Conservation (phyloP, 1,284 basidiomycete genomes). For the Veloboletus limbatus region DNA sequence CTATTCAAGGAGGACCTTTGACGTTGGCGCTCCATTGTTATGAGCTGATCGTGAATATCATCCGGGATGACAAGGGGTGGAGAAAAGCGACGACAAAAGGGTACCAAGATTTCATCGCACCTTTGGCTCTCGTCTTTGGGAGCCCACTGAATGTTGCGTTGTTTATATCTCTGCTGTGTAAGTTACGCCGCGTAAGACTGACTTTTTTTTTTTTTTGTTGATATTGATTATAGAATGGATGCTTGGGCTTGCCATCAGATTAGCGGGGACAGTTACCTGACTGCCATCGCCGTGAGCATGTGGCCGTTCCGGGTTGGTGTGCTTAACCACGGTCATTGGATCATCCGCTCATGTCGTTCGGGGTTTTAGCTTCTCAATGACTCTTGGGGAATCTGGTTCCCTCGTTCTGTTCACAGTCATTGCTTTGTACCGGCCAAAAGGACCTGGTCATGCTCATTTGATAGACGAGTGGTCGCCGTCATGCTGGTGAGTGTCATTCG, state of each 20-base stretch:
- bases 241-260: constrained; percentile 31
- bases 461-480: constrained; percentile 34
- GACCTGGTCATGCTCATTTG: constrained; percentile 31
- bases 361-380: constrained; percentile 32
- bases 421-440: constrained; percentile 20
- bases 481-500: constrained; percentile 25
- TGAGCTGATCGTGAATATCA: constrained; percentile 30
- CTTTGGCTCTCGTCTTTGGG: constrained; percentile 23
- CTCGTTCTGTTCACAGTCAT: constrained; percentile 18
- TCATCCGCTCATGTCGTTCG: background rate
- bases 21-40: constrained; percentile 31
- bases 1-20: constrained; percentile 30
- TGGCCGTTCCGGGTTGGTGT: constrained; percentile 27
- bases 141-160: constrained; percentile 14
- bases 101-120: constrained; percentile 15
- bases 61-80: constrained; percentile 31
- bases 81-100: constrained; percentile 19
- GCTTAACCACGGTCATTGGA: background rate
- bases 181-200: constrained; percentile 5
- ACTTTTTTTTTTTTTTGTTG: background rate
- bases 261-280: constrained; percentile 14
- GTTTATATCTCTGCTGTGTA: constrained; percentile 23
- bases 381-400: constrained; percentile 20
- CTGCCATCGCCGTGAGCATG: constrained; percentile 26
- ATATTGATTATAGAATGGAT: constrained; percentile 29